Evolutionary conservation across 108 stramenopile species (phyloP), one percentile per base, ranked within the genome.

Genomic region (Fragilariopsis cylindrus): DNA sequence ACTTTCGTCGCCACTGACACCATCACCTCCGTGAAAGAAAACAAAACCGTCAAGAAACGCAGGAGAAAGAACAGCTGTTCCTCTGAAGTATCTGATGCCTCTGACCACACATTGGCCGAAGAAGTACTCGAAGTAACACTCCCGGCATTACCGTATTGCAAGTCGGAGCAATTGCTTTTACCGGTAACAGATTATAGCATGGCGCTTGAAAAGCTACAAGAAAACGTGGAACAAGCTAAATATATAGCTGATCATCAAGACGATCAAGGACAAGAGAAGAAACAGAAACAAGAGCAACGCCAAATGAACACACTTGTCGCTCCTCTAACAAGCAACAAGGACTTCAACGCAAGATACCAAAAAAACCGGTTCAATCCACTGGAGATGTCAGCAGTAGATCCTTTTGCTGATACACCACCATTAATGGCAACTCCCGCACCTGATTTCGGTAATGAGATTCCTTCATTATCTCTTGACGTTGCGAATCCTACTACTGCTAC

Each of bases 401-500:
- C 30, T 44, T 58, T 19, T 55, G 48, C 71, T 47, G 82, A 75
- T 16, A 84, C 79, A 4, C 79, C 83, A 46, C 76, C 83, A 15
- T 65, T 83, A 44, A 57, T 69, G 40, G 47, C 74, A 8, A 57
- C 48, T 48, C 70, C 75, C n/a, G 60, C 68, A 43, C 60, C 73
- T 11, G 2, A 48, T 39, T 3, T 18, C 54, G n/a, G 42, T 11
- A 5, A 21, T 19, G 64, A 57, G 42, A 67, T 67, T 44, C 60
- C 71, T 19, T 2, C 7, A 12, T 40, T 68, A n/a, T 50, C 40
- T 15, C 18, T 67, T 54, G 60, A 52, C 44, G 13, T 7, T 30
- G 12, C 15, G 3, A 57, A 40, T 18, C 56, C 21, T 8, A 41
- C 52, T n/a, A 53, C 52, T n/a, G 15, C n/a, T 12, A 12, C 52